Evolutionary conservation across 768 basidiomycete genomes (phyloP), one percentile per base, ranked within the genome.

Genomic region (Tricholoma sp.): DNA sequence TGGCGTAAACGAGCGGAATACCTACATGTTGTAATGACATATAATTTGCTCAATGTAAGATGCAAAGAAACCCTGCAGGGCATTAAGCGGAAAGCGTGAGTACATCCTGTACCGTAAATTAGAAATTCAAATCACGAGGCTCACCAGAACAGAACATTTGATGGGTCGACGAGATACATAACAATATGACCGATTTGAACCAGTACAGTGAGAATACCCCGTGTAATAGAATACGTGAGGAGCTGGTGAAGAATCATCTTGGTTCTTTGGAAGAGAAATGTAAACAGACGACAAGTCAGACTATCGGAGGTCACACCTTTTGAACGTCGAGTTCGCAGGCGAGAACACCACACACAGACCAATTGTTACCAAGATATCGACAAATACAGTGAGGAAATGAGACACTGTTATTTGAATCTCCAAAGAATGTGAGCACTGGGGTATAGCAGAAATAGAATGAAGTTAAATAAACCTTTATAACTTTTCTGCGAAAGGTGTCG

Each of bases 11-110:
- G n/a, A n/a, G n/a, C n/a, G 10, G 19, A 18, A 32, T 14, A 22
- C 57, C 3, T 53, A 52, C 57, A 12, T 16, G 39, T 52, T 3
- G 51, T 57, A 19, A 46, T 46, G 41, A 53, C 41, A 16, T 53
- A 57, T 19, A 57, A 11, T 27, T 57, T 57, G n/a, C 39, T 57
- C 16, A 57, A 31, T 0, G 27, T 14, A n/a, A 52, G 21, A 27
- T 57, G 50, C 12, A 45, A 51, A 3, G 56, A 45, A 18, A 39
- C 27, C 56, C 56, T 57, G 24, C 32, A 34, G 22, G 7, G 11
- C 8, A 11, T 8, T 6, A 16, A n/a, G 51, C n/a, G 21, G 6
- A 27, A 34, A 18, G 18, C 6, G 45, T 46, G 45, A 49, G 19
- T 22, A 18, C 5, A 22, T 5, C 27, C 4, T 8, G 9, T 41